Base-by-base conservation (phyloP, 225 moss, liverwort and hornwort species). In the Anthoceros angustus region DNA sequence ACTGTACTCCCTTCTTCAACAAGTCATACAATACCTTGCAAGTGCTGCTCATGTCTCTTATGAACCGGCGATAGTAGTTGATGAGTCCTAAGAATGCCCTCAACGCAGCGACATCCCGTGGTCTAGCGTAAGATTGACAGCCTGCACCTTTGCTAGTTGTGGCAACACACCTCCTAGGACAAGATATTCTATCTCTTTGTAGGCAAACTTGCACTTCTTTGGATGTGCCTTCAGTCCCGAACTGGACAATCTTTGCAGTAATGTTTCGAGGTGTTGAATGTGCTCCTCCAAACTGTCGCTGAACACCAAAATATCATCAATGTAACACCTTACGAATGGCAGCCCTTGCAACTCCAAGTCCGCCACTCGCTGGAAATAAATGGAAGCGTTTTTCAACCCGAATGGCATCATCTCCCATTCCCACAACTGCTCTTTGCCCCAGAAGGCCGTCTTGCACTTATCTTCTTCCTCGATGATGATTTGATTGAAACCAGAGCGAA, bases 401-500 rank as follows among this genome's bases (percentile, higher is more conserved):
- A 63, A 70, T 8, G 7, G 63, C 25, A 70, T 41, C 14, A 42
- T 62, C 8, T 64, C 24, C 63, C 63, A 70, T 25, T 70, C 62
- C 16, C 23, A 70, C 42, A 70, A 42, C 4, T 11, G n/a, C 15
- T 70, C 70, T 16, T 42, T 70, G 11, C 62, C 69, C 69, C 16
- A 62, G 20, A 62, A 69, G 21, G 61, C 60, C 23, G 38, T 42
- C 14, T 69, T 63, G 7, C 40, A 5, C 62, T 42, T 42, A 62
- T 69, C 69, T 1, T 5, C n/a, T 38, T 7, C 18, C 25, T 3
- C n/a, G 11, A 69, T 23, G 0, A 6, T 12, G 1, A 69, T 41
- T 20, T 62, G 39, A 41, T 69, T 50, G 40, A 61, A 63, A 9
- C 69, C 39, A 1, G 8, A 40, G 2, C n/a, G 61, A 7, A 62